Evolutionary conservation across 2,329 filamentous ascomycete genomes (phyloP).

Genomic region (Rhytidhysteron rufulum): DNA sequence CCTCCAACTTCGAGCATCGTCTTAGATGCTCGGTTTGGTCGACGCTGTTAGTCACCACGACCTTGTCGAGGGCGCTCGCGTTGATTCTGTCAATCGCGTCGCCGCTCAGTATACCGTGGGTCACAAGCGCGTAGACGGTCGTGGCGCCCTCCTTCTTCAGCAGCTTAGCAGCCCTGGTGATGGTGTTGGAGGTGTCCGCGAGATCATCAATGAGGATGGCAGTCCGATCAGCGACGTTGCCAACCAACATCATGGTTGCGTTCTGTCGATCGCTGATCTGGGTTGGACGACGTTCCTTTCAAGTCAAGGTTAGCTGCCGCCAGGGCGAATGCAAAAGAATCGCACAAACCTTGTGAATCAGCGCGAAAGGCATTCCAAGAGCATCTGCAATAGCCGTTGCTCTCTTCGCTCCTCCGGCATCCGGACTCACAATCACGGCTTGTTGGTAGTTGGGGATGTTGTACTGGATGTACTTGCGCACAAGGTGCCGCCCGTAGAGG

Average conservation of each 20-base stretch:
- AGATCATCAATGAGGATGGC: slow-evolving; percentile 93
- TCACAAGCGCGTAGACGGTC: slow-evolving; percentile 85
- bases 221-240: slow-evolving; percentile 73
- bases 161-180: slow-evolving; percentile 93
- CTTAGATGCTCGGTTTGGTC: slow-evolving; percentile 78
- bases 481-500: slow-evolving; percentile 76
- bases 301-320: slow-evolving; percentile 5
- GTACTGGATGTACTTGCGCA: slow-evolving; percentile 68
- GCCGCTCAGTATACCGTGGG: slow-evolving; percentile 91
- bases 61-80: slow-evolving; percentile 85
- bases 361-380: slow-evolving; percentile 88
- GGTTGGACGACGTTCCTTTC: slow-evolving; percentile 79
- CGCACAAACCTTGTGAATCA: slow-evolving; percentile 85
- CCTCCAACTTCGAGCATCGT: slow-evolving; percentile 81
- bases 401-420: slow-evolving; percentile 93
- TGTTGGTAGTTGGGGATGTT: slow-evolving; percentile 81
- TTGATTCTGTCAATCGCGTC: slow-evolving; percentile 95
- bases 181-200: slow-evolving; percentile 94
- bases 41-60: slow-evolving; percentile 93
- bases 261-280: slow-evolving; percentile 79
- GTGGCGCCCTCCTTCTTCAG: slow-evolving; percentile 90
- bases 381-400: slow-evolving; percentile 93
- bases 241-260: slow-evolving; percentile 90
- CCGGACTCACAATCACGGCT: slow-evolving; percentile 90
- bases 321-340: slow-evolving; percentile 1